Base-by-base conservation (phyloP, 805 yeast species). In the Danielia oregonensis region DNA sequence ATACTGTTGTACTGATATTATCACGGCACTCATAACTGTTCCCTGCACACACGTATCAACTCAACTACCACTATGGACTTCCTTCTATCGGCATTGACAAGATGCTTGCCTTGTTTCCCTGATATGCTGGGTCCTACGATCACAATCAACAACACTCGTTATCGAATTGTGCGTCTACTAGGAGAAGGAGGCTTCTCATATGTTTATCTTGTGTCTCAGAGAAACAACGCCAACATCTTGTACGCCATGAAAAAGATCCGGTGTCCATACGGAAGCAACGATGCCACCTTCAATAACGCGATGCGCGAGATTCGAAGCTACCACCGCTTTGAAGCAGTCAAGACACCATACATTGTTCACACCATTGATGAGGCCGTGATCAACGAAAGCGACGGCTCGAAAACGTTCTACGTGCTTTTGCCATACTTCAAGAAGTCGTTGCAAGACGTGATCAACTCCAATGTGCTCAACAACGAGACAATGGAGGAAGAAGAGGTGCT, bases 181-280 rank as follows among this genome's bases (percentile, higher is more conserved):
- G 96, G 95, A 7, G 97, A 88, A 62, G 95, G 95, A 2, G 94
- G 93, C 10, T 84, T 83, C 53, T 81, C 95, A 0, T 87, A 83
- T 48, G 95, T 86, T 6, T 89, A 89, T 52, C 64, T 87, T 15
- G 95, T 88, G 3, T 69, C 77, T 11, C 55, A 54, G 43, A 64
- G 67, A 28, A 56, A 66, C 17, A 63, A 68, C 43, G 63, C 70
- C 22, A 72, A 72, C 24, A 55, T 60, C 12, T 36, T 57, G 26
- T 85, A 77, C 51, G 96, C 96, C 3, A 63, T 89, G 52, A 89
- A 89, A 64, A 84, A 85, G 63, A 85, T 87, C 35, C 67, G 89
- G 40, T 88, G 96, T 57, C 88, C 95, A 2, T 85, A 81, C 59
- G 96, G 96, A 1, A 72, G 83, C 30, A 85, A 79, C 51, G 81